Evolutionary conservation across 331 rosid genomes (phyloP).

Genomic region (Malus hybrid): DNA sequence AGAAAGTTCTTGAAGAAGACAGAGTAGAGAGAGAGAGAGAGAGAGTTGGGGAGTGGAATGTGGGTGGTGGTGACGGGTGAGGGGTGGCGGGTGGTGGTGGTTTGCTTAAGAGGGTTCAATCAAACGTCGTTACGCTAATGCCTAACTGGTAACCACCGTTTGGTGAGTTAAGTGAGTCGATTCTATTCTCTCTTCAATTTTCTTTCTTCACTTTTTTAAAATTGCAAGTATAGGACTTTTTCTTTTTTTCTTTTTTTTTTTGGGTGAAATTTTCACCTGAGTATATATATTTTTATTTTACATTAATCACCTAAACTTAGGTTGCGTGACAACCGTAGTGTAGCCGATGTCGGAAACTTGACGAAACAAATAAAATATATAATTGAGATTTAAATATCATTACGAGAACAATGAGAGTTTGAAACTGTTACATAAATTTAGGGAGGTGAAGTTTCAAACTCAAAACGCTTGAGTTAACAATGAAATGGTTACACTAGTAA

Average conservation of each 20-base stretch:
- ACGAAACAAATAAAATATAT: not conserved
- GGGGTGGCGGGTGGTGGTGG: conserved; percentile 5
- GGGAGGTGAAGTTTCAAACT: too few species aligned
- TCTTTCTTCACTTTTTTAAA: not conserved
- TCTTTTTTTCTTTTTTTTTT: too few species aligned
- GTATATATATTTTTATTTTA: too few species aligned
- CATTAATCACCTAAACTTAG: not conserved
- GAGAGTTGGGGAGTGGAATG: not conserved
- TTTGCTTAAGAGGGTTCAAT: conserved; percentile 57
- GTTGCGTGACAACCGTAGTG: not conserved
- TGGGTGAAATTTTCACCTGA: not conserved
- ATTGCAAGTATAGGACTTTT: not conserved
- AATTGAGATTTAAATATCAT: too few species aligned
- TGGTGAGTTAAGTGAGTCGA: conserved; percentile 26
- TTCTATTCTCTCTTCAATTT: too few species aligned
- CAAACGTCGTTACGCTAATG: conserved; percentile 17
- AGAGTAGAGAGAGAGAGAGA: not conserved
- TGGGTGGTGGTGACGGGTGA: not conserved
- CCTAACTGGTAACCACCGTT: conserved; percentile 49
- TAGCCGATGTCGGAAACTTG: not conserved
- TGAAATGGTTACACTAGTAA: too few species aligned
- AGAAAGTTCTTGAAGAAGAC: conserved; percentile 18
- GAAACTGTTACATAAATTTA: too few species aligned
- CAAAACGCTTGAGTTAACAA: too few species aligned
- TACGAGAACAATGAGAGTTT: too few species aligned